Evolutionary conservation across 345 rosid genomes (phyloP), one percentile per base, ranked within the genome.

Genomic region (Salix udensis): DNA sequence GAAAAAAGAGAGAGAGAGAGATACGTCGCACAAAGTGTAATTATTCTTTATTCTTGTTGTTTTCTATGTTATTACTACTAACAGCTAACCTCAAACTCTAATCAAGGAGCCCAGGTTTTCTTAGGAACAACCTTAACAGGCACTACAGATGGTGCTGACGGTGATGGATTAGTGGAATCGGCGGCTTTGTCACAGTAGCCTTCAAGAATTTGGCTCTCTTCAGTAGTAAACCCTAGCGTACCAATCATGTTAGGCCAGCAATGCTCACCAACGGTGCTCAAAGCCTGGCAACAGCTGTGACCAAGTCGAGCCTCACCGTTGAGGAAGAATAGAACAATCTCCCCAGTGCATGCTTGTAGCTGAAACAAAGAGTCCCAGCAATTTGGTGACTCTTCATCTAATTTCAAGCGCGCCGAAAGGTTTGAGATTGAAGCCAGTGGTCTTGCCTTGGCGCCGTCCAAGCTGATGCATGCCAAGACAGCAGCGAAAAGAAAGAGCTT

Each of bases 341-440:
- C 97, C 1, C 93, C 96, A 0, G 92, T 86, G 67, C 98, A 92
- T 21, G 93, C 81, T 73, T 92, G 93, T 14, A 92, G 91, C 81
- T 89, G 87, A 67, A 88, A 77, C 83, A 92, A 37, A 23, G 97
- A 89, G 71, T 84, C 94, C 97, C 97, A 92, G 74, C 97, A 94
- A 68, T 76, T 77, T 0, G 87, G 16, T 9, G 93, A 79, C 44
- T 84, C 89, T 12, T 82, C 86, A 18, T 85, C 86, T 60, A 90
- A 68, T 58, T 81, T 88, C 68, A 88, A 76, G 14, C 92, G 71
- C 28, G 12, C 24, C 62, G 84, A 68, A 40, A 6, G 86, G 84
- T 42, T 15, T 55, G 19, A 71, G 67, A 48, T 44, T 34, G 34
- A 72, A 66, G 28, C 26, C 28, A 55, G 11, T n/a, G 62, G 62